Conservation (phyloP, 108 stramenopile species). For the Aurantiochytrium sp. region DNA sequence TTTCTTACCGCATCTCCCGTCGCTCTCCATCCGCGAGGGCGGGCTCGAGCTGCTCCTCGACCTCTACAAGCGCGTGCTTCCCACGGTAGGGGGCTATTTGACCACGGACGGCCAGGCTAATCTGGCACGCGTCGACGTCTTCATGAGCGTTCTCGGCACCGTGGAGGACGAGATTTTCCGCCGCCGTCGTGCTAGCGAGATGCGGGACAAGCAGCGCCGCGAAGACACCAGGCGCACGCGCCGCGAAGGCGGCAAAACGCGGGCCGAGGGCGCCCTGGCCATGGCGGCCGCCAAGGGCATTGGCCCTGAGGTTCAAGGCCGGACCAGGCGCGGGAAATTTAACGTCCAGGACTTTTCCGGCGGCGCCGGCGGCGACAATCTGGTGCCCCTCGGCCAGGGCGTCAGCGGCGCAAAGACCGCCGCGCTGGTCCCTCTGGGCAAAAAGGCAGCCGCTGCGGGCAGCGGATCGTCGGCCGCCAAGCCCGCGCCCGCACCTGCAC, state of each 20-base stretch:
- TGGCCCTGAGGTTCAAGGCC: neutral
- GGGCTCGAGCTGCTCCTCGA: slow-evolving; percentile 88
- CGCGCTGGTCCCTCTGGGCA: neutral
- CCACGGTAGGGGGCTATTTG: slow-evolving; percentile 84
- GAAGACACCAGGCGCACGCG: neutral
- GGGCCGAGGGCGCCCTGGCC: neutral
- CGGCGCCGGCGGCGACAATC: neutral
- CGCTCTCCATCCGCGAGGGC: slow-evolving; percentile 90
- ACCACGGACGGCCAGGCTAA: slow-evolving; percentile 89
- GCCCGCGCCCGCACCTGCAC: neutral
- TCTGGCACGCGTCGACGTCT: slow-evolving; percentile 81
- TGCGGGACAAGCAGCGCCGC: slow-evolving; percentile 58
- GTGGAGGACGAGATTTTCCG: slow-evolving; percentile 93
- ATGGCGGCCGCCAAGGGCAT: neutral
- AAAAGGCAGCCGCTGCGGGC: neutral
- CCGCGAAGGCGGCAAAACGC: neutral
- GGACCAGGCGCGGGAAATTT: neutral
- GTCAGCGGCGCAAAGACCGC: neutral
- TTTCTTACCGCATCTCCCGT: slow-evolving; percentile 85
- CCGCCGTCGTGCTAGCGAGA: slow-evolving; percentile 80
- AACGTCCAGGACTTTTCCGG: neutral
- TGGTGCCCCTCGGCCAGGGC: neutral
- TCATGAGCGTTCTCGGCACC: slow-evolving; percentile 81
- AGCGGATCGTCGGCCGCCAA: neutral
- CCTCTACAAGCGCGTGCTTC: slow-evolving; percentile 80